These are phyloP conservation scores for Phialophora macrospora DNA, from an alignment of 2,329 filamentous ascomycete genomes.

Conservation along the genomic window DNA sequence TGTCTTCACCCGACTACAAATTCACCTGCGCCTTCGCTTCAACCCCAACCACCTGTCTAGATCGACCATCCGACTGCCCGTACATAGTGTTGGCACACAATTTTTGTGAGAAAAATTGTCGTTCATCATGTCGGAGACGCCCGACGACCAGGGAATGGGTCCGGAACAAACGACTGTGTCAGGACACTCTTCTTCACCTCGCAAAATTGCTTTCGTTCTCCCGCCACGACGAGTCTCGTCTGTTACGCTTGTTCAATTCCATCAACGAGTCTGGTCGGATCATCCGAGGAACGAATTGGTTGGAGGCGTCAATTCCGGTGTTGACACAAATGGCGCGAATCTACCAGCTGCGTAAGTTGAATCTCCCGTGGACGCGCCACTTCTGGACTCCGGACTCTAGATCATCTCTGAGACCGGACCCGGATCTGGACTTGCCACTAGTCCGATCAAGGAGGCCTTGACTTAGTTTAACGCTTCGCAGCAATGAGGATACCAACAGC, in stretches of 20 bases:
- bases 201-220: neutral
- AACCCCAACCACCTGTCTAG: neutral
- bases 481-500: neutral
- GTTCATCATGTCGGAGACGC: conserved; percentile 16
- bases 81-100: neutral
- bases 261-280: conserved; percentile 14
- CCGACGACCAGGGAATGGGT: neutral
- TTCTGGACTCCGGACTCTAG: conserved; percentile 15
- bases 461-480: conserved; percentile 15
- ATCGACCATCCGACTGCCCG: neutral
- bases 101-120: conserved; percentile 8
- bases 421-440: conserved; percentile 9
- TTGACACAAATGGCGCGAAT: conserved; percentile 13
- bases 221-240: conserved; percentile 1
- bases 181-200: neutral
- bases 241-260: neutral
- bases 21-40: conserved; percentile 10
- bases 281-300: conserved; percentile 25
- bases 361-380: neutral
- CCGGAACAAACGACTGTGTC: neutral
- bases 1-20: neutral
- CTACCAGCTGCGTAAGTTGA: conserved; percentile 20
- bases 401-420: conserved; percentile 6
- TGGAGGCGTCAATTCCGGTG: conserved; percentile 11
- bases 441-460: neutral